phyloP scores from a whole-genome alignment of 2,329 filamentous ascomycete genomes.

The Colletotrichum lini region DNA sequence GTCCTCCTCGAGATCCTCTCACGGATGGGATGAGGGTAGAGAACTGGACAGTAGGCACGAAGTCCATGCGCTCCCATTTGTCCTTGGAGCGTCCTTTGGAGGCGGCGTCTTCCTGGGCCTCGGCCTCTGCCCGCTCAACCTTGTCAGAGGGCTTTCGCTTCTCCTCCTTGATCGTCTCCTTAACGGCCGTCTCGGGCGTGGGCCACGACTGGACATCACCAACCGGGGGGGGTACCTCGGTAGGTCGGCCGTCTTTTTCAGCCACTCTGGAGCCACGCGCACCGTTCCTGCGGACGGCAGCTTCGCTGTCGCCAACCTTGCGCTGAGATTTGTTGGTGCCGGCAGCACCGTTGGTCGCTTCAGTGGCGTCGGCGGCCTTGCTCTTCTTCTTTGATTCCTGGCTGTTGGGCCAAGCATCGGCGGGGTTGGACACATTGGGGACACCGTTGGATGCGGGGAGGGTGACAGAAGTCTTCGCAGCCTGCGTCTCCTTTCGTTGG shows the following conservation, averaged over 20 bases:
- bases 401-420: slow-evolving; percentile 54
- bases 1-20: slow-evolving; percentile 63
- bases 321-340: slow-evolving; percentile 60
- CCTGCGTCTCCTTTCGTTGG: slow-evolving; percentile 78
- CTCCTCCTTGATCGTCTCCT: slow-evolving; percentile 78
- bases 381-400: slow-evolving; percentile 62
- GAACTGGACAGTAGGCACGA: slow-evolving; percentile 88
- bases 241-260: slow-evolving; percentile 53
- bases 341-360: slow-evolving; percentile 46
- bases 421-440: slow-evolving; percentile 42
- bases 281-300: slow-evolving; percentile 55
- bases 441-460: slow-evolving; percentile 46
- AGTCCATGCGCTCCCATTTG: slow-evolving; percentile 88
- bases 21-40: slow-evolving; percentile 80
- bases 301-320: slow-evolving; percentile 61
- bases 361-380: slow-evolving; percentile 45
- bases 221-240: slow-evolving; percentile 71
- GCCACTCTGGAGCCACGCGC: slow-evolving; percentile 61
- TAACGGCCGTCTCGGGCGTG: slow-evolving; percentile 82
- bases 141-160: slow-evolving; percentile 78
- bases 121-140: slow-evolving; percentile 73
- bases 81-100: slow-evolving; percentile 76
- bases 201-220: slow-evolving; percentile 89
- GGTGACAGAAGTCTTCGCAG: slow-evolving; percentile 64
- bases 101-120: slow-evolving; percentile 69